Base-by-base conservation (phyloP, 495 filamentous ascomycete species). In the Aspergillus ellipticus region DNA sequence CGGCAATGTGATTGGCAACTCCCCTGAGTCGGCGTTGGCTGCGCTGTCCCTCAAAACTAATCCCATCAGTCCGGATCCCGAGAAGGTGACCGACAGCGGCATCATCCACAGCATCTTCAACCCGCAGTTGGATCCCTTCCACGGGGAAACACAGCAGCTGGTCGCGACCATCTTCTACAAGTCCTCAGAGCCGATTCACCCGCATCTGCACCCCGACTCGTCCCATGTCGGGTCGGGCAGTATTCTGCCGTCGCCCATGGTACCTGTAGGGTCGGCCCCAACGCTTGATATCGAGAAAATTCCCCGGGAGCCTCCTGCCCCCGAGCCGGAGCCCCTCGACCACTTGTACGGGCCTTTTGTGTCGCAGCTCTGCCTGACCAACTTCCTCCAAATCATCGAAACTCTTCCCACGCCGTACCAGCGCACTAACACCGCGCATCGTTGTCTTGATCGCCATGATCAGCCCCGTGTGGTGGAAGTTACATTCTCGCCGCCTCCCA, bases 331-430 rank as follows among this genome's bases (percentile, higher is more conserved):
- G 61, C 81, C 84, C 21, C 77, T 90, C 47, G 87, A 90, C 65
- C 86, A 88, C 58, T 77, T 91, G 41, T 92, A 90, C 66, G 89
- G 88, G 9, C 82, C 82, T 3, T 86, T 86, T 60, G 81, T 93
- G 55, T 89, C 88, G 28, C 88, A 89, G 61, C 74, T 90, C 62
- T 90, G 88, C 71, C 78, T 95, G 64, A 89, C 89, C 22, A 87
- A 89, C 56, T 93, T 93, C 73, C 83, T 91, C 37, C 83, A 88
- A 58, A 84, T 85, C 49, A 79, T 91, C 67, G 83, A 88, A 35
- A 75, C 78, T n/a, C 83, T 92, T 41, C 85, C 85, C 70, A 63
- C 82, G 70, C 73, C 80, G 46, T 74, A 82, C 74, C 62, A 78
- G 73, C 69, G 82, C 58, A 75, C 81, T 57, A 82, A 79, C 45